Evolutionary conservation across 1,284 basidiomycete genomes (phyloP).

Genomic region (Cryptococcus sp.): DNA sequence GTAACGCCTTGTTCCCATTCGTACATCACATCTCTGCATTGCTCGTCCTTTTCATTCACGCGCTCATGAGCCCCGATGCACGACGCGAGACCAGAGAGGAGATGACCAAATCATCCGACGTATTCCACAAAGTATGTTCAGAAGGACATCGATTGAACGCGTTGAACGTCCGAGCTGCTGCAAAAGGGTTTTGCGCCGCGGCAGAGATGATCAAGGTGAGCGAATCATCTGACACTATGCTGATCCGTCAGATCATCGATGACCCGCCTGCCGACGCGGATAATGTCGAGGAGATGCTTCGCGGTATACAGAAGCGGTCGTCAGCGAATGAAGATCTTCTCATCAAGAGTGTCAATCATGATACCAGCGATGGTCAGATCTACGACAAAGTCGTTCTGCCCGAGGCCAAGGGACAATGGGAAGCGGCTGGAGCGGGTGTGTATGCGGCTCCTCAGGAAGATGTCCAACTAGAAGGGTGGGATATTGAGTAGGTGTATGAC

Average conservation of each 20-base stretch:
- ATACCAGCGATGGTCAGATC: not conserved
- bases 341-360: not conserved
- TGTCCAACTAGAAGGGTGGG: too few species aligned
- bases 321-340: not conserved
- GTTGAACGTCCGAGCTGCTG: slow-evolving; percentile 2
- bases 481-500: too few species aligned
- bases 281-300: slow-evolving; percentile 10
- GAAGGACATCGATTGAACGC: not conserved
- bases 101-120: slow-evolving; percentile 1
- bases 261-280: slow-evolving; percentile 6
- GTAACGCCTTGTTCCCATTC: slow-evolving; percentile 8
- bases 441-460: too few species aligned
- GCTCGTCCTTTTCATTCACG: slow-evolving; percentile 15
- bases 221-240: not conserved
- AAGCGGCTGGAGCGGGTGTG: too few species aligned
- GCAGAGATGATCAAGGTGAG: slow-evolving; percentile 14
- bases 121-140: not conserved
- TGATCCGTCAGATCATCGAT: slow-evolving; percentile 7
- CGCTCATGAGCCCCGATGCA: slow-evolving; percentile 5
- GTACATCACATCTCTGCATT: slow-evolving; percentile 13
- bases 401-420: not conserved
- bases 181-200: slow-evolving; percentile 4
- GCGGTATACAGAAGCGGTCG: slow-evolving; percentile 1
- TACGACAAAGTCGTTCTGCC: too few species aligned
- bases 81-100: slow-evolving; percentile 3